Evolutionary conservation across 768 basidiomycete genomes (phyloP).

Genomic region (Wakefieldia striispora): DNA sequence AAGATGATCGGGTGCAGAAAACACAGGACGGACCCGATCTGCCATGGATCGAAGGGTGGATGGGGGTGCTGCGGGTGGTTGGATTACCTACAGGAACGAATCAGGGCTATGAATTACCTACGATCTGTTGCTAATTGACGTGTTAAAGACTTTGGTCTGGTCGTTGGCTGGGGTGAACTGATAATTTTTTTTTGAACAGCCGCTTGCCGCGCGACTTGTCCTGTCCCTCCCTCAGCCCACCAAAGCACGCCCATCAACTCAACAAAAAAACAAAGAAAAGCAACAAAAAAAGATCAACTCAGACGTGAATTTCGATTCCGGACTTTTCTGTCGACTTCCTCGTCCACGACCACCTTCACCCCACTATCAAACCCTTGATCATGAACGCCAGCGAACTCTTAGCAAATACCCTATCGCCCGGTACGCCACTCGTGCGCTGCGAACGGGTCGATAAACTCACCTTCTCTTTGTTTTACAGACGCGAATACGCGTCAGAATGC

Average conservation of each 20-base stretch:
- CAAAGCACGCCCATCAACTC: slow-evolving; percentile 1
- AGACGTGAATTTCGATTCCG: slow-evolving; percentile 13
- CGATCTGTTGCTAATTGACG: slow-evolving; percentile 16
- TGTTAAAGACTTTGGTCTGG: slow-evolving; percentile 12
- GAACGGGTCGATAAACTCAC: slow-evolving; percentile 29
- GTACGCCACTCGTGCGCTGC: slow-evolving; percentile 50
- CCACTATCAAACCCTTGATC: slow-evolving; percentile 33
- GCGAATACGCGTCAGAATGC: slow-evolving; percentile 89
- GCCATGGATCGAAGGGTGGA: slow-evolving; percentile 20
- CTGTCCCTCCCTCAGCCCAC: slow-evolving; percentile 29
- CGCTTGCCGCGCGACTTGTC: slow-evolving; percentile 33
- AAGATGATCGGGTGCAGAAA: background rate
- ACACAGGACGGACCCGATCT: slow-evolving; percentile 29
- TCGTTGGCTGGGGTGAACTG: slow-evolving; percentile 1
- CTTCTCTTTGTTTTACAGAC: slow-evolving; percentile 49
- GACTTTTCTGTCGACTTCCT: slow-evolving; percentile 12
- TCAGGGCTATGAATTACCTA: slow-evolving; percentile 13
- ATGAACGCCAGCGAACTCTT: slow-evolving; percentile 94
- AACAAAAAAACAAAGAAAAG: slow-evolving; percentile 1
- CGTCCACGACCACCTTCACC: slow-evolving; percentile 25
- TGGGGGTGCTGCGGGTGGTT: slow-evolving; percentile 5
- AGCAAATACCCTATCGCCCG: slow-evolving; percentile 87
- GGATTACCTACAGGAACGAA: slow-evolving; percentile 15
- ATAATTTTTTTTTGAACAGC: slow-evolving; percentile 35
- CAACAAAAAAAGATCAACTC: slow-evolving; percentile 12